Percentiles rank a stretch among this genome's conserved stretches.
These are phyloP conservation scores for Zancudomyces culisetae DNA, from an alignment of 371 early-diverging fungal genomes.

Conservation along the genomic window DNA sequence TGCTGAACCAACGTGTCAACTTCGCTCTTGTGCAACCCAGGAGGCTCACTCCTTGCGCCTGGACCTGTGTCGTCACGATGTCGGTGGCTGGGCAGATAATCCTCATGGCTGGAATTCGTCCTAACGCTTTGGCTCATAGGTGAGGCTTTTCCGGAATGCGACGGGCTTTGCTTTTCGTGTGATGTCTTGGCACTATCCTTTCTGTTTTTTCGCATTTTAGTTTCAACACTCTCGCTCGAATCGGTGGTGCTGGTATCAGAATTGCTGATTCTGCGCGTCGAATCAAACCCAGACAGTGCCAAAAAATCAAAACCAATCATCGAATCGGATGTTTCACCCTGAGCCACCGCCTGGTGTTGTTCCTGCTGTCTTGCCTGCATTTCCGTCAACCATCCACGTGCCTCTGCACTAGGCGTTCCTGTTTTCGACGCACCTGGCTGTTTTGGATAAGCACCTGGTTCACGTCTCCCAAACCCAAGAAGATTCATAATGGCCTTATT, in stretches of 20 bases:
- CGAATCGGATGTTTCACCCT: neutral
- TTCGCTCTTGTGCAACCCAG: neutral
- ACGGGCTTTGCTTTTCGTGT: too few species aligned
- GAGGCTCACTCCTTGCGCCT: neutral
- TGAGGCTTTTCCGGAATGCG: too few species aligned
- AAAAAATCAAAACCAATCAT: slow-evolving; percentile 2
- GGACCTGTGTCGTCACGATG: too few species aligned
- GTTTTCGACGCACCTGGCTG: neutral
- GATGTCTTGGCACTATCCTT: too few species aligned
- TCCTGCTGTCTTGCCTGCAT: slow-evolving; percentile 1
- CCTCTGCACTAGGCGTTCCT: neutral
- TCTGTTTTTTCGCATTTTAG: too few species aligned
- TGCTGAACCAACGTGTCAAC: slow-evolving; percentile 17
- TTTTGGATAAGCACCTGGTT: neutral
- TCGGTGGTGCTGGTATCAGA: neutral
- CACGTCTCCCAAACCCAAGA: slow-evolving; percentile 16
- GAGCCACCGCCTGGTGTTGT: neutral
- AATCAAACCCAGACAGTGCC: slow-evolving; percentile 2
- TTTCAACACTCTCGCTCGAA: neutral
- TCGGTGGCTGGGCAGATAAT: too few species aligned
- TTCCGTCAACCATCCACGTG: slow-evolving; percentile 1
- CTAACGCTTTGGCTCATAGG: too few species aligned
- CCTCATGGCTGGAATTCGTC: too few species aligned
- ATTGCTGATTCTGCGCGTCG: neutral
- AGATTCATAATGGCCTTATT: slow-evolving; percentile 16